A percentile compares a stretch with the other conserved stretches of the same genome.
phyloP scores from a whole-genome alignment of 2,329 filamentous ascomycete genomes.

The Cordyceps sp. region DNA sequence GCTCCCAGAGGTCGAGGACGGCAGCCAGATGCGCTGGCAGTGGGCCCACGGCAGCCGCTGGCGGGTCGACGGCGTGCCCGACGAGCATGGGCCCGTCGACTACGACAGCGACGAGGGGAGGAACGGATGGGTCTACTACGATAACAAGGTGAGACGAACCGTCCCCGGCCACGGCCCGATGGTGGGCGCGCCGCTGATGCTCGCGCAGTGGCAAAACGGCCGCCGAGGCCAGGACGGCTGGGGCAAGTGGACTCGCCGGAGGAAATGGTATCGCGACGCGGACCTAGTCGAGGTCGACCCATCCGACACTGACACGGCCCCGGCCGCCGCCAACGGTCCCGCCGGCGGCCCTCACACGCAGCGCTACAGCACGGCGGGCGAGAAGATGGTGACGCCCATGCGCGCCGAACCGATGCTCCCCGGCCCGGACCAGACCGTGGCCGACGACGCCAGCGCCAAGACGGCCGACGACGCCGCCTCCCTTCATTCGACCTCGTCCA shows the following conservation, averaged over 20 bases:
- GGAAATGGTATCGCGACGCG: slow-evolving; percentile 94
- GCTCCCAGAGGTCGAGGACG: slow-evolving; percentile 43
- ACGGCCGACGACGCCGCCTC: slow-evolving; percentile 25
- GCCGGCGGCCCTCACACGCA: slow-evolving; percentile 10
- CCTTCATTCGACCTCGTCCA: slow-evolving; percentile 30
- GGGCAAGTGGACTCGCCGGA: slow-evolving; percentile 80
- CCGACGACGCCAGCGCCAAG: slow-evolving; percentile 13
- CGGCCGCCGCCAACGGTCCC: slow-evolving; percentile 8
- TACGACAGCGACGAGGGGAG: slow-evolving; percentile 44
- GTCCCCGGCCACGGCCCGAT: neutral
- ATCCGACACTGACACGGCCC: slow-evolving; percentile 17
- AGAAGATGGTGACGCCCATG: slow-evolving; percentile 18
- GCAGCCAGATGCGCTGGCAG: slow-evolving; percentile 39
- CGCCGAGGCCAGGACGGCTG: slow-evolving; percentile 76
- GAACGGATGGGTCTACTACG: slow-evolving; percentile 92
- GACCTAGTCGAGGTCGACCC: slow-evolving; percentile 66
- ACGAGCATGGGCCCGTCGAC: slow-evolving; percentile 25
- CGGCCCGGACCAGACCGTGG: slow-evolving; percentile 8
- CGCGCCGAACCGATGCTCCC: slow-evolving; percentile 7
- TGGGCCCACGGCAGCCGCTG: slow-evolving; percentile 81
- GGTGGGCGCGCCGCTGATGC: slow-evolving; percentile 2
- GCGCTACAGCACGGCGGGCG: slow-evolving; percentile 17
- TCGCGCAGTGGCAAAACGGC: slow-evolving; percentile 69
- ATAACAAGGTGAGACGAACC: slow-evolving; percentile 59
- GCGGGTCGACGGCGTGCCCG: slow-evolving; percentile 62